Base-by-base conservation (phyloP, 2,329 filamentous ascomycete species). In the Thelonectria rubi region DNA sequence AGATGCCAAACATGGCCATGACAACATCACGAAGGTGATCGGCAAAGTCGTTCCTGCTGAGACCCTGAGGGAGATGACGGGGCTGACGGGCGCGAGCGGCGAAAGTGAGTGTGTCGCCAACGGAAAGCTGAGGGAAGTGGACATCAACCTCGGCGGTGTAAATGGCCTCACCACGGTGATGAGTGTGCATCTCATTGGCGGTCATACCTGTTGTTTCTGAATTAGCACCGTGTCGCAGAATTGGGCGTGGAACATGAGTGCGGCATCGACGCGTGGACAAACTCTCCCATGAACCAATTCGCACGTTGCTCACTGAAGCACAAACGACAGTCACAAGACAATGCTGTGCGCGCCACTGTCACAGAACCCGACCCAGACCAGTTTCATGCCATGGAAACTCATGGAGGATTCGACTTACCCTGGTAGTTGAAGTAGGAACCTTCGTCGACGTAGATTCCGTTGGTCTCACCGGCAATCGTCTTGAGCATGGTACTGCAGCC, bases 401-500 rank as follows among this genome's bases (percentile, higher is more conserved):
- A 46, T 10, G 15, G 6, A 9, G 12, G 34, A 55, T 18, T 53
- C 46, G 12, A 69, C 75, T 73, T 75, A 82, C 88, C 90, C 75
- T 95, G 90, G 73, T 96, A 97, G 78, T 96, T 94, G 73, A 97
- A 87, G 64, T 91, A 87, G 0, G 91, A 89, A 11, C 81, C 79
- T 3, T 89, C 79, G 49, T 92, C 90, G 14, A 95, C 82, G 68
- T 85, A 87, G 69, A 96, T 88, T 53, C 93, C 93, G 68, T 93
- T 90, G 20, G 90, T 92, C 77, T 96, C 92, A 62, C 93, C 92
- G 3, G 92, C 87, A 67, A 96, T 86, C 0, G 92, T 91, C 80
- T 96, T 96, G 60, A 97, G 81, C 65, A 96, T 89, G 2, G 93
- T 96, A 15, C 91, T 92, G 76, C 93, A 97, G 55, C 91, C 91